Conservation (phyloP, 73 alveolate genomes). For the Halteria grandinella region DNA sequence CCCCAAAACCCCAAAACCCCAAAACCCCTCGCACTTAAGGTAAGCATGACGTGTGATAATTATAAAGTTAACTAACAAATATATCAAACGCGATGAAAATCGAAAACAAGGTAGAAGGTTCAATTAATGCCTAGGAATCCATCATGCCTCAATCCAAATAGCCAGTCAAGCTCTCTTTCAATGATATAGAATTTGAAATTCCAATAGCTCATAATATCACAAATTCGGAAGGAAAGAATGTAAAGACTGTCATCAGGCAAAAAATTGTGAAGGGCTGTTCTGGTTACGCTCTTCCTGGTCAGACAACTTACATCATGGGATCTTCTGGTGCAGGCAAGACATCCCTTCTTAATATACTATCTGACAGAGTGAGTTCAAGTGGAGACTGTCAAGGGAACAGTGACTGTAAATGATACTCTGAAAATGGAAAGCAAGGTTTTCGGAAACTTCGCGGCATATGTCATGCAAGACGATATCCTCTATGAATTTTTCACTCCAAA, state of each 20-base stretch:
- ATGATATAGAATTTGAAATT: no score
- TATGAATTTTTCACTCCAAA: constrained; percentile 63
- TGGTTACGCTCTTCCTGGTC: constrained; percentile 53
- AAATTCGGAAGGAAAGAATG: no score
- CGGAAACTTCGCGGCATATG: constrained; percentile 55
- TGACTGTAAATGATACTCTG: constrained; percentile 3
- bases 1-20: no score
- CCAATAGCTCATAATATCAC: no score
- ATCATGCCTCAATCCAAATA: no score
- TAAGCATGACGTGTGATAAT: no score
- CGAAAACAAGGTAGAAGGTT: no score
- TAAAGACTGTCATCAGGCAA: neutral
- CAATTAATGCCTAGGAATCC: no score
- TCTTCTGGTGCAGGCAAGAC: constrained; percentile 61
- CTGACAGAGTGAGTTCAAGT: constrained; percentile 28
- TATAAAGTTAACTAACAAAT: no score
- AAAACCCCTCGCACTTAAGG: no score
- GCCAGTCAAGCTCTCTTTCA: no score
- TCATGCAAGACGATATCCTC: constrained; percentile 78
- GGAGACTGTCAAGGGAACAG: neutral
- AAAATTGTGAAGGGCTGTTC: neutral
- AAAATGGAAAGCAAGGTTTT: neutral
- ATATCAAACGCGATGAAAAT: no score
- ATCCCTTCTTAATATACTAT: constrained; percentile 19
- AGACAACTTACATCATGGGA: constrained; percentile 26